Evolutionary conservation across 2,329 filamentous ascomycete species (phyloP).

Genomic region (Ophiostoma tasmaniense): DNA sequence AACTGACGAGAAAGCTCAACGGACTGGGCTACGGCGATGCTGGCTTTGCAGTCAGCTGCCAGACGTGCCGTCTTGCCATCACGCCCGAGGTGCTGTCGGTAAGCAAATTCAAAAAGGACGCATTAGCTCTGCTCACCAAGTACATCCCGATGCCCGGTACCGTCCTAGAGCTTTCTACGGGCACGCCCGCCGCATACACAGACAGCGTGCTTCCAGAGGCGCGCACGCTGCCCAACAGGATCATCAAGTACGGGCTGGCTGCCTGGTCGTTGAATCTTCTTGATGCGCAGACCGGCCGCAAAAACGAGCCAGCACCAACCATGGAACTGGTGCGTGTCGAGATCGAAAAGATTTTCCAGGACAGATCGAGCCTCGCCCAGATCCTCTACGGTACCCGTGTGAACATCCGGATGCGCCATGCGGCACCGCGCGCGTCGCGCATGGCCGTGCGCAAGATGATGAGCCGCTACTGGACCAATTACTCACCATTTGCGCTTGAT

Average conservation of each 20-base stretch:
- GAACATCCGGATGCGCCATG: not conserved
- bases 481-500: slow-evolving; percentile 55
- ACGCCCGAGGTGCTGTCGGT: slow-evolving; percentile 53
- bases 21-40: slow-evolving; percentile 55
- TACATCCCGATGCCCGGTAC: slow-evolving; percentile 59
- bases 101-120: slow-evolving; percentile 52
- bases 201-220: slow-evolving; percentile 22
- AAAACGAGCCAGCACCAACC: slow-evolving; percentile 26
- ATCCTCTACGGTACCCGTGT: slow-evolving; percentile 27
- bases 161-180: slow-evolving; percentile 45
- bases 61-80: slow-evolving; percentile 40
- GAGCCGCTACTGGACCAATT: slow-evolving; percentile 61
- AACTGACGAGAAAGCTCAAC: slow-evolving; percentile 25
- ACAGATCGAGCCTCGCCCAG: slow-evolving; percentile 31
- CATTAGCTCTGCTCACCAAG: slow-evolving; percentile 37
- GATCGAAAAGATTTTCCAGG: slow-evolving; percentile 39
- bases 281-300: slow-evolving; percentile 12
- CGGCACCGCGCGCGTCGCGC: slow-evolving; percentile 25
- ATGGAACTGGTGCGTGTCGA: slow-evolving; percentile 44
- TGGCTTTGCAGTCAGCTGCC: slow-evolving; percentile 43
- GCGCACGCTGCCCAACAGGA: slow-evolving; percentile 46
- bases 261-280: slow-evolving; percentile 29
- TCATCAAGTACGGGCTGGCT: not conserved
- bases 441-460: slow-evolving; percentile 57
- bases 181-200: slow-evolving; percentile 41